Percentiles rank a stretch among this genome's conserved stretches.
These are phyloP conservation scores for Cercophora newfieldiana DNA, from an alignment of 495 filamentous ascomycete species.

Conservation along the genomic window DNA sequence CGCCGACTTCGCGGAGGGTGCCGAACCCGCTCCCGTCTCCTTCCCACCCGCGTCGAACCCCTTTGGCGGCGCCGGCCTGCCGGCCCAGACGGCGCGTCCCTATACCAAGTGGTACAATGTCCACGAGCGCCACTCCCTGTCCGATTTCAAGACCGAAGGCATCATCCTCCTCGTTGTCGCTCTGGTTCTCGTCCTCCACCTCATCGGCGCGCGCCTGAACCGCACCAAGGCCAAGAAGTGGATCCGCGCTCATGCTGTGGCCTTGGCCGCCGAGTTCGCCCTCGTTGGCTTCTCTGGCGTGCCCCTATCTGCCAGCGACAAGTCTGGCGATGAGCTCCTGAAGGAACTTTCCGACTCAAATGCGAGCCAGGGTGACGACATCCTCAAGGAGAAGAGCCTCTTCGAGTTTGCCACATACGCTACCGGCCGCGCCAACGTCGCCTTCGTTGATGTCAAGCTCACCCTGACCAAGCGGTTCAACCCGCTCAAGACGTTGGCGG, in stretches of 20 bases:
- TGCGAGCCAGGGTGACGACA: slow-evolving; percentile 51
- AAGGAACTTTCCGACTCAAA: slow-evolving; percentile 30
- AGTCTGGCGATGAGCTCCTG: slow-evolving; percentile 44
- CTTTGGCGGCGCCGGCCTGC: slow-evolving; percentile 41
- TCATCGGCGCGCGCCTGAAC: slow-evolving; percentile 82
- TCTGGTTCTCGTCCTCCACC: slow-evolving; percentile 72
- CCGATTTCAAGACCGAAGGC: slow-evolving; percentile 85
- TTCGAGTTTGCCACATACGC: slow-evolving; percentile 87
- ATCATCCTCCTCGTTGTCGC: slow-evolving; percentile 74
- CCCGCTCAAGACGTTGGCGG: slow-evolving; percentile 70
- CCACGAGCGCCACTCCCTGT: slow-evolving; percentile 78
- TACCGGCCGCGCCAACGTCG: slow-evolving; percentile 90
- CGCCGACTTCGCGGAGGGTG: slow-evolving; percentile 72
- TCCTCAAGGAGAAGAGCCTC: slow-evolving; percentile 79
- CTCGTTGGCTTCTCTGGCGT: slow-evolving; percentile 74
- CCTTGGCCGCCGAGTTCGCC: slow-evolving; percentile 79
- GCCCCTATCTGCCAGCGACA: slow-evolving; percentile 37
- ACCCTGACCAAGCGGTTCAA: slow-evolving; percentile 87
- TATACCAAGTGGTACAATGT: slow-evolving; percentile 97
- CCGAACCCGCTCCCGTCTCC: slow-evolving; percentile 57
- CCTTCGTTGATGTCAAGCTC: slow-evolving; percentile 82
- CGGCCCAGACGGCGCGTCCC: slow-evolving; percentile 53
- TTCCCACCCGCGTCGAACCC: slow-evolving; percentile 32
- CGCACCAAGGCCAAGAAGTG: slow-evolving; percentile 76
- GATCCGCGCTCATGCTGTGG: slow-evolving; percentile 69